phyloP scores from a whole-genome alignment of 2,329 filamentous ascomycete genomes.

The Colletotrichum zoysiae region DNA sequence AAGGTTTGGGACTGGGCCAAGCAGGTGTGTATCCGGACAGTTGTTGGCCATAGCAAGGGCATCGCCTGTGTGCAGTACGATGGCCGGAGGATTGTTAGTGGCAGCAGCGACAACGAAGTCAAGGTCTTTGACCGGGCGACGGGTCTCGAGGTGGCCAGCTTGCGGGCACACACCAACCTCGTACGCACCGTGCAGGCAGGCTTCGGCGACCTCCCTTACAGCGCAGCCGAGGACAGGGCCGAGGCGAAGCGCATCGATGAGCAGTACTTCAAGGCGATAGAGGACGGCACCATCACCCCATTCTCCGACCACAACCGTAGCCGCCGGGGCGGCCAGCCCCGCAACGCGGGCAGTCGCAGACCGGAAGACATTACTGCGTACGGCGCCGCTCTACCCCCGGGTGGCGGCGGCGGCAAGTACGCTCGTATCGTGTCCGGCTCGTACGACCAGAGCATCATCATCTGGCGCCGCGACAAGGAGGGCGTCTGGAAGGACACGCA shows the following conservation, averaged over 20 bases:
- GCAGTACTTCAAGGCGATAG: constrained; percentile 74
- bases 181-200: constrained; percentile 96
- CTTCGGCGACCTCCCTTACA: constrained; percentile 89
- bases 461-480: constrained; percentile 89
- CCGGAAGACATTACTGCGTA: constrained; percentile 83
- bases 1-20: constrained; percentile 94
- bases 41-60: constrained; percentile 90
- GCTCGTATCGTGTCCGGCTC: constrained; percentile 97
- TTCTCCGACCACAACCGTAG: constrained; percentile 44
- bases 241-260: constrained; percentile 81
- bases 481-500: constrained; percentile 87
- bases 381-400: constrained; percentile 89
- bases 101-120: constrained; percentile 95
- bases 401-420: constrained; percentile 89
- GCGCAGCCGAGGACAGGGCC: constrained; percentile 77
- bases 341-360: constrained; percentile 79
- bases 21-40: constrained; percentile 80
- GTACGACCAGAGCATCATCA: constrained; percentile 95
- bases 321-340: constrained; percentile 50
- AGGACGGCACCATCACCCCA: constrained; percentile 60
- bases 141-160: constrained; percentile 88
- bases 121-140: constrained; percentile 92
- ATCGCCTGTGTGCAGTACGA: constrained; percentile 99
- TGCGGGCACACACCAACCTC: constrained; percentile 84
- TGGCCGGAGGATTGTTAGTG: constrained; percentile 91